Evolutionary conservation across 1,284 basidiomycete species (phyloP).

Genomic region (Pseudozyma thailandica): DNA sequence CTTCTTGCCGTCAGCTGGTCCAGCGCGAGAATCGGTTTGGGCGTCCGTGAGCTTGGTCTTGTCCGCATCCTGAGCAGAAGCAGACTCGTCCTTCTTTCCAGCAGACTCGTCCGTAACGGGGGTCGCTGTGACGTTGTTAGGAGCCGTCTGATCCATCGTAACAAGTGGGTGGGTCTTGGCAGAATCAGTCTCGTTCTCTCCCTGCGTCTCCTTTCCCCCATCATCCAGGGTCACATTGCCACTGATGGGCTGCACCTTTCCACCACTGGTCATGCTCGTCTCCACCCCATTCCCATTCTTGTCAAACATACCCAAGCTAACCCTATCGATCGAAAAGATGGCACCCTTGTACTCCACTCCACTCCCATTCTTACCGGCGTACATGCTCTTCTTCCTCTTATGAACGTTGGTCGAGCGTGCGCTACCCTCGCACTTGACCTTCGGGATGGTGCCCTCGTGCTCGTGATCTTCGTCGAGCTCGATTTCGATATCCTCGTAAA

Average conservation of each 20-base stretch:
- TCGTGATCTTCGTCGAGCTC: constrained; percentile 22
- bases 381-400: constrained; percentile 23
- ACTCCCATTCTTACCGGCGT: constrained; percentile 15
- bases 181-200: too few species aligned
- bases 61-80: too few species aligned
- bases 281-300: constrained; percentile 16
- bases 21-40: neutral
- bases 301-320: constrained; percentile 20
- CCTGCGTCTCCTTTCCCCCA: too few species aligned
- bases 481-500: constrained; percentile 45
- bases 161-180: too few species aligned
- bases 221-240: neutral
- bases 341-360: constrained; percentile 19
- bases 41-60: too few species aligned
- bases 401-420: constrained; percentile 24
- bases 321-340: constrained; percentile 29
- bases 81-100: too few species aligned
- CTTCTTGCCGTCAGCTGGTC: constrained; percentile 6
- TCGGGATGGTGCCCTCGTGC: neutral
- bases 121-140: too few species aligned
- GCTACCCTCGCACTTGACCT: constrained; percentile 22
- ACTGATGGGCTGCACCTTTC: neutral
- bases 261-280: neutral
- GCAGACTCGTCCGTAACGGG: too few species aligned
- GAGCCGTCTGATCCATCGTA: too few species aligned